A percentile compares a stretch with the other conserved stretches of the same genome.
Conservation (phyloP, 371 early-diverging fungal species). For the Mucor sp. region DNA sequence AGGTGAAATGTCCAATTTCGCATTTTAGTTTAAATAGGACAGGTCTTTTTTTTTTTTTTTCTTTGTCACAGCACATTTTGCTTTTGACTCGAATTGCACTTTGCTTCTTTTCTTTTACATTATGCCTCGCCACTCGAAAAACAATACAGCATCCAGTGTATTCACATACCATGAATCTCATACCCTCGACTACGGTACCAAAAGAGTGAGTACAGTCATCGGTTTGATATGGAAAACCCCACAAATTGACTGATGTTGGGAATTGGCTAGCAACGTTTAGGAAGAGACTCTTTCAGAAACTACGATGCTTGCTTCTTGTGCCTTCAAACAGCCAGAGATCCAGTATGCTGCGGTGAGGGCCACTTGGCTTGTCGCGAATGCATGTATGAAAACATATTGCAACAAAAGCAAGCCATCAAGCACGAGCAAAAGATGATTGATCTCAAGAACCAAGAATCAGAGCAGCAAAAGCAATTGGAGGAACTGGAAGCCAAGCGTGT, state of each 20-base stretch:
- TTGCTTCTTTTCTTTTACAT: not conserved
- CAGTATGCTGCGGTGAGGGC: conserved; percentile 80
- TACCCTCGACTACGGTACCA: conserved; percentile 89
- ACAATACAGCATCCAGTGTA: conserved; percentile 93
- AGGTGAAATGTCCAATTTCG: not conserved
- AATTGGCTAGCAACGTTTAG: conserved; percentile 76
- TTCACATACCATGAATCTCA: conserved; percentile 93
- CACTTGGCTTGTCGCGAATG: conserved; percentile 92
- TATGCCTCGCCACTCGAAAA: conserved; percentile 95
- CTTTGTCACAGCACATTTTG: too few relatives aligned
- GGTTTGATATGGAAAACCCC: too few relatives aligned
- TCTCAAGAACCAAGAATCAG: conserved; percentile 74
- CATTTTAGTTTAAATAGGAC: not conserved
- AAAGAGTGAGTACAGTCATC: conserved; percentile 55
- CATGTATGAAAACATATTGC: conserved; percentile 81
- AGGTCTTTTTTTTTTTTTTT: not conserved
- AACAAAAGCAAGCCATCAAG: conserved; percentile 83
- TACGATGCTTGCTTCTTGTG: conserved; percentile 93
- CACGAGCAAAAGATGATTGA: conserved; percentile 54
- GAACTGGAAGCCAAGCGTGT: conserved; percentile 53
- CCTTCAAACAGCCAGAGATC: conserved; percentile 82
- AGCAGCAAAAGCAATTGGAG: conserved; percentile 47
- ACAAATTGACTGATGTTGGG: not conserved
- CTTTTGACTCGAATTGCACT: too few relatives aligned
- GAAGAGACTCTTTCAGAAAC: conserved; percentile 83